Percentiles rank a stretch among this genome's conserved stretches.
Evolutionary conservation across 2,329 filamentous ascomycete genomes (phyloP).

Genomic region (Penicillium griseofulvum): DNA sequence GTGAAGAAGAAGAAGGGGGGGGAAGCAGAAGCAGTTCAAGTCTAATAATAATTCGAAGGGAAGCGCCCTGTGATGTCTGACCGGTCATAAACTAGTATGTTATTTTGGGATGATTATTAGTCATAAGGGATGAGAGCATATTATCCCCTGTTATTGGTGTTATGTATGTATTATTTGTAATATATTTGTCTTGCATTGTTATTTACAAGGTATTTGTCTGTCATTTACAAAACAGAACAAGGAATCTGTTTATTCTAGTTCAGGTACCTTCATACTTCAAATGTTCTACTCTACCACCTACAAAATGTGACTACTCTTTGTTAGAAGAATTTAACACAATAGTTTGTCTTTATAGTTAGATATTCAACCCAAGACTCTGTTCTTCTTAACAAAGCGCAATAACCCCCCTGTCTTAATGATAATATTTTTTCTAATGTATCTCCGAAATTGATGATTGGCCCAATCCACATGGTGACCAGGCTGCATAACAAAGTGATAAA

Average conservation of each 20-base stretch:
- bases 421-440: not conserved
- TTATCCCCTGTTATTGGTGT: not conserved
- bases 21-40: slow-evolving; percentile 8
- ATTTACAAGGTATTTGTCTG: not conserved
- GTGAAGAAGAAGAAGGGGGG: slow-evolving; percentile 12
- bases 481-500: slow-evolving; percentile 15
- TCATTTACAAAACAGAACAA: not conserved
- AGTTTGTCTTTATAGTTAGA: not conserved
- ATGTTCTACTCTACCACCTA: no score
- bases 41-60: slow-evolving; percentile 19
- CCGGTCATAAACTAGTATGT: slow-evolving; percentile 11
- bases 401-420: not conserved
- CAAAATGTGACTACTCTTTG: no score
- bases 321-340: not conserved
- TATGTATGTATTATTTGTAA: not conserved
- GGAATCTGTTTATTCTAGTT: not conserved
- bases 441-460: slow-evolving; percentile 9
- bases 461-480: slow-evolving; percentile 13
- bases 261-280: not conserved
- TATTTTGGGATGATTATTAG: slow-evolving; percentile 7
- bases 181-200: not conserved
- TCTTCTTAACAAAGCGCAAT: not conserved
- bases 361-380: not conserved
- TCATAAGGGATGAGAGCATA: not conserved
- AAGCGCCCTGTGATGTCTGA: slow-evolving; percentile 8